Evolutionary conservation across 495 filamentous ascomycete species (phyloP), one percentile per base, ranked within the genome.

Genomic region (Chaetomidium leptoderma): DNA sequence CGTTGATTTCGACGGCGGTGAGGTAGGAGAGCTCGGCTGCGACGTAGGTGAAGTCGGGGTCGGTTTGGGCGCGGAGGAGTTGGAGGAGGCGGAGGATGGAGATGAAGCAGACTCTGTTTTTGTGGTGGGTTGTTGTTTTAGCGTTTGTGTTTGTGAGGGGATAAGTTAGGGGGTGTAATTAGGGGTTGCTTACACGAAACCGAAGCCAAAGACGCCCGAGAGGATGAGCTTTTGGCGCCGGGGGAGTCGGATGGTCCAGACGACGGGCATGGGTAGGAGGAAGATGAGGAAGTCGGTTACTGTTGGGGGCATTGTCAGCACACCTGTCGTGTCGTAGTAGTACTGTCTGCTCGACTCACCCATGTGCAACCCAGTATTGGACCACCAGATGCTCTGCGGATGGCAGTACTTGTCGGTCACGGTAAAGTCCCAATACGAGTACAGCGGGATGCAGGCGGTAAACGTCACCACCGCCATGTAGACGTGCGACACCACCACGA

Each of bases 1-100:
- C 64, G 55, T 72, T 74, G 39, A 72, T 60, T 32, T 78, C 76
- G 16, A 78, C 65, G 0, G 67, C 70, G 4, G 81, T 81, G 66
- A 81, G 76, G 24, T 79, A 70, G 19, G 59, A 58, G 6, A 70
- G 62, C n/a, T 56, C 42, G 23, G 58, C 63, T 16, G 68, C 62
- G 21, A 27, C 48, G 40, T 63, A 72, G 39, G 70, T 66, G 43
- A 64, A 69, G 55, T 72, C 70, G 2, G 43, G 45, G 45, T 63
- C 52, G 10, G 58, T 63, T 10, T 67, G 51, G 16, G 62, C 55
- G 23, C 53, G 44, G 52, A 67, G 23, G 36, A 72, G 64, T 17
- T 64, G 57, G 8, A 60, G 46, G 7, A 72, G 61, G 57, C 70
- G 60, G 23, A 72, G 55, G 49, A 70, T 68, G n/a, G 70, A 72